Base-by-base conservation (phyloP, 495 filamentous ascomycete species). In the Penicillium salamii region DNA sequence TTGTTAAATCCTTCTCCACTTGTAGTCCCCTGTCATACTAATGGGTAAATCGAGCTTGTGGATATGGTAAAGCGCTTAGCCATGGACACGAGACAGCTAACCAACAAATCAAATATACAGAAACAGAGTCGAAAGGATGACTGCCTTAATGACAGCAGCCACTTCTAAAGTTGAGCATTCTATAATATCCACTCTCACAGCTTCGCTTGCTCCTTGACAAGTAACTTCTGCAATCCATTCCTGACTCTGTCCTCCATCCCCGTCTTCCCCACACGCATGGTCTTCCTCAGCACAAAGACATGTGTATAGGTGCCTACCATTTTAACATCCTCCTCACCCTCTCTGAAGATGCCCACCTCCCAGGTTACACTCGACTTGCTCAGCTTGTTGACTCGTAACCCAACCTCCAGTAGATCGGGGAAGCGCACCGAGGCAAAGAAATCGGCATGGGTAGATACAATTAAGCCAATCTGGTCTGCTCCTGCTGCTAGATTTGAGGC, bases 281-380 rank as follows among this genome's bases (percentile, higher is more conserved):
- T 87, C 39, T 80, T 76, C 51, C 88, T 79, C 46, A 89, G 79
- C 11, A 95, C 89, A 70, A 91, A 97, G 9, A 97, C 92, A 70
- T 96, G 92, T 7, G 86, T 80, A 63, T 93, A 90, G 46, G 84
- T 86, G 0, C 92, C 93, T 3, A 96, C 90, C 44, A 90, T 88
- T 63, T 86, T 88, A 2, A 91, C 89, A 24, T 78, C 71, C n/a
- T 89, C 82, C 29, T 84, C 69, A 0, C 81, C 89, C 49, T 79
- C 75, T 58, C 88, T 85, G 55, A 97, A 97, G 11, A 98, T 79
- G 3, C 86, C 92, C 28, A 95, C 79, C 59, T 98, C 92, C 63
- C 96, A 98, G 7, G 84, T 87, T n/a, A 93, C 91, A 57, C 89
- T 95, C 14, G 88, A 90, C 54, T 82, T 87, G 2, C 90, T 88